Evolutionary conservation across 2,329 filamentous ascomycete species (phyloP), one percentile per base, ranked within the genome.

Genomic region (Alternaria incomplexa): DNA sequence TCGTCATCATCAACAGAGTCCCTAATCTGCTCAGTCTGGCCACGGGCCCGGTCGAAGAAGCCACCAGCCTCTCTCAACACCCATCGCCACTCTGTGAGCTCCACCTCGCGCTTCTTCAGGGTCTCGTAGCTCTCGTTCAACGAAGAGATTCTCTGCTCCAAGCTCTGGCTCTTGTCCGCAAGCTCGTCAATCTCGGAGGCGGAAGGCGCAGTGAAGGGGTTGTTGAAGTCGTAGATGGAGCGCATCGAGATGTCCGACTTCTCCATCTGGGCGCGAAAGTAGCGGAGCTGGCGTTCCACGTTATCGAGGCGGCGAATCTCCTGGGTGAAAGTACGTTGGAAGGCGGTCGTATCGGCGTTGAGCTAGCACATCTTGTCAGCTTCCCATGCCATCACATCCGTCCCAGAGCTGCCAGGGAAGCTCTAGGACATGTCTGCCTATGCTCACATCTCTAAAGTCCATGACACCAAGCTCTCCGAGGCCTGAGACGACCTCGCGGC

Each of bases 81-180:
- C 93, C 95, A 98, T 76, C 96, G 91, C 96, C 96, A 98, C 83
- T 99, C 96, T 11, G 92, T 97, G 74, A 99, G 86, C 80, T 99
- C 96, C 63, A 97, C 93, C 84, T 98, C 96, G 61, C 95, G 90
- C 85, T 96, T 97, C 88, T 98, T 98, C 80, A 99, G 83, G 15
- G 93, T 97, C 84, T 99, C 96, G 82, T 99, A 98, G 84, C 94
- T 98, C 79, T 98, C 96, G 80, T 98, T 98, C 66, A 99, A 84
- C 70, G 94, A 95, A 62, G 89, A 90, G 70, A 99, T 89, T 66
- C 96, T 89, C 83, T 96, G 92, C 83, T 99, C 96, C 60, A 99
- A 87, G 81, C 90, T 91, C 83, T 98, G 93, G 80, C 93, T 93
- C 75, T 95, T 92, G 79, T 98, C 95, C 62, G 93, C 89, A 65